Evolutionary conservation across 768 basidiomycete species (phyloP), one percentile per base, ranked within the genome.

Genomic region (Agrocybe praecox): DNA sequence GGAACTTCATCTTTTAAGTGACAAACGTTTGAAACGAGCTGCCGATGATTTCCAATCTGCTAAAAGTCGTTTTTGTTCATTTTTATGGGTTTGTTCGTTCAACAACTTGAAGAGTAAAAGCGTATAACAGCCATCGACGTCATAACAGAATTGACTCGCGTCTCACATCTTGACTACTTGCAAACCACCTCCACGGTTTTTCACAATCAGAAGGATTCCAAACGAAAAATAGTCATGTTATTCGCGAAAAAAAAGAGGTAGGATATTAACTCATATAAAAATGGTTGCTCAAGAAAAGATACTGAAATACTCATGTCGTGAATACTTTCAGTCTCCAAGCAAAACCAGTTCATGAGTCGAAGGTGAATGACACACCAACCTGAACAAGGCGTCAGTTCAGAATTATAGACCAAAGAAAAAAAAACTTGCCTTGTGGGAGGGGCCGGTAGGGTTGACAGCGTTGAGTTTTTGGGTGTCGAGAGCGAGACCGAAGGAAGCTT

Each of bases 391-490:
- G 21, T 48, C n/a, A 29, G 45, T 18, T 33, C 36, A 45, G 21
- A 49, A 18, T 8, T 12, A 36, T 42, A 19, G 33, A 22, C 15
- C 6, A 34, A 44, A 21, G 26, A 23, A 32, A 33, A 22, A 45
- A 14, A 36, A 43, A 67, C 68, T 52, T 57, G 85, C 84, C 83
- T 93, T 94, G 86, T 94, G 92, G 14, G 87, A 83, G 53, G 89
- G 83, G 47, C 87, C 90, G 52, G 72, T 56, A 50, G 82, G 81
- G 48, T 78, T 73, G 51, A 81, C 72, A 55, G 93, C 91, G 77
- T 92, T 94, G 65, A 98, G 79, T 63, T 90, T 87, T 77, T 93
- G 88, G 59, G 94, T 96, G 79, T 99, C 97, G 62, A 99, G 80
- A 63, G 94, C 94, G 68, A 98, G 85, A 77, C 96, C 96, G 73